Evolutionary conservation across 2,329 filamentous ascomycete genomes (phyloP), one percentile per base, ranked within the genome.

Genomic region (Coniochaeta ligniaria): DNA sequence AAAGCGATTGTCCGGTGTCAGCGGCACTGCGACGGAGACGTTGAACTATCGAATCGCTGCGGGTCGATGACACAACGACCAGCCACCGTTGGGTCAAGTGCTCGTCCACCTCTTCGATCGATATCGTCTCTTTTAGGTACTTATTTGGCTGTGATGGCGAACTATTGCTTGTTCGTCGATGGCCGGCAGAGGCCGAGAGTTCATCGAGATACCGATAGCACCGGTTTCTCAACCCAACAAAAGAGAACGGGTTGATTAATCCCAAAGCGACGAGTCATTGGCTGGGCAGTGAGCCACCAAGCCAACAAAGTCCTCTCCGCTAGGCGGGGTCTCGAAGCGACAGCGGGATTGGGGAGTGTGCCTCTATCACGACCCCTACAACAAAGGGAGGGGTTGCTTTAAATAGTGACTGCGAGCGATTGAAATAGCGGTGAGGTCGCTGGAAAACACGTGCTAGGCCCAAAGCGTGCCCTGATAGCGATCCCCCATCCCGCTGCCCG

Each of bases 341-440:
- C 24, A 28, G 43, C 47, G 47, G 47, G 14, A 28, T 31, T 52
- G 24, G 47, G 47, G 47, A 28, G 47, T n/a, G 26, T 52, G 47
- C 47, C 24, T 20, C 26, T 52, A 31, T 52, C 47, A 31, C 14
- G 14, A 52, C 47, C 47, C 47, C 16, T 55, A 55, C 35, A 41
- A 24, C 45, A n/a, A 52, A 58, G 62, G 61, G 64, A 61, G 64
- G 63, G 47, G 64, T 66, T 61, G 60, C 59, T 60, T 60, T 66
- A 65, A 63, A 62, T 58, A 61, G 61, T 31, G 43, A 26, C 26
- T 22, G 31, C 4, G 17, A 20, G 56, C 16, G 24, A 58, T 62
- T 52, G 60, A 61, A 62, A 66, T 66, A 65, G 64, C 64, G 64
- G 64, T 66, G 64, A 63, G 20, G 35, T 52, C 54, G 35, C n/a